These are phyloP conservation scores for Sarocladium strictum DNA, from an alignment of 2,329 filamentous ascomycete genomes.

Conservation along the genomic window DNA sequence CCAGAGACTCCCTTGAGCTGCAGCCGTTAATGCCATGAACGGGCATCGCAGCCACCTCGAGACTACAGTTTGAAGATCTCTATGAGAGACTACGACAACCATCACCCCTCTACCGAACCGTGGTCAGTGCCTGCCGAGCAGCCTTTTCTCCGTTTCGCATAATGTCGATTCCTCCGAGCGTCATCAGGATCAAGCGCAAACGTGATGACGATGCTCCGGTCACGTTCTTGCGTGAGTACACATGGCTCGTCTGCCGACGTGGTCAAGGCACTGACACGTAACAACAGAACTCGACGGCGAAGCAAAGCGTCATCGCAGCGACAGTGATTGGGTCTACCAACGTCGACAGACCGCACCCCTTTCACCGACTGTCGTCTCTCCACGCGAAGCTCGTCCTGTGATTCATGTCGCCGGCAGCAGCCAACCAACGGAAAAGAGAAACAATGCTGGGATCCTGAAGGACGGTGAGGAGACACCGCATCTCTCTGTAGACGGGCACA, in stretches of 20 bases:
- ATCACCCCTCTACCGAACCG: no score
- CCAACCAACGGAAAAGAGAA: conserved; percentile 26
- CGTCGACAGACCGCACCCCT: conserved; percentile 34
- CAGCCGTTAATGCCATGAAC: background rate
- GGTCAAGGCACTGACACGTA: conserved; percentile 3
- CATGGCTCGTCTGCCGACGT: conserved; percentile 5
- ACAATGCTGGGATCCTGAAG: background rate
- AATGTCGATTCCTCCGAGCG: conserved; percentile 53
- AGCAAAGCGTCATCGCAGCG: conserved; percentile 47
- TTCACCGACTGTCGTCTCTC: conserved; percentile 13
- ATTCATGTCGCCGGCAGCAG: conserved; percentile 38
- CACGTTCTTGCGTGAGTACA: conserved; percentile 47
- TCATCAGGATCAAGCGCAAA: conserved; percentile 58
- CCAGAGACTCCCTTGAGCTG: background rate
- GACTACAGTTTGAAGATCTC: background rate
- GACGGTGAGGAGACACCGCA: background rate
- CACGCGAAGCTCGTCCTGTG: conserved; percentile 28
- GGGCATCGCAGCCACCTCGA: background rate
- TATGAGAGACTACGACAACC: background rate
- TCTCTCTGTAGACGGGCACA: background rate
- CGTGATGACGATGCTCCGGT: conserved; percentile 47
- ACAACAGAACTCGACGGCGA: conserved; percentile 31
- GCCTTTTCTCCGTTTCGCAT: background rate
- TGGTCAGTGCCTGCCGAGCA: background rate
- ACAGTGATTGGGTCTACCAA: conserved; percentile 49